These are phyloP conservation scores for Cafeteria roenbergensis DNA, from an alignment of 108 stramenopile genomes.

Conservation along the genomic window DNA sequence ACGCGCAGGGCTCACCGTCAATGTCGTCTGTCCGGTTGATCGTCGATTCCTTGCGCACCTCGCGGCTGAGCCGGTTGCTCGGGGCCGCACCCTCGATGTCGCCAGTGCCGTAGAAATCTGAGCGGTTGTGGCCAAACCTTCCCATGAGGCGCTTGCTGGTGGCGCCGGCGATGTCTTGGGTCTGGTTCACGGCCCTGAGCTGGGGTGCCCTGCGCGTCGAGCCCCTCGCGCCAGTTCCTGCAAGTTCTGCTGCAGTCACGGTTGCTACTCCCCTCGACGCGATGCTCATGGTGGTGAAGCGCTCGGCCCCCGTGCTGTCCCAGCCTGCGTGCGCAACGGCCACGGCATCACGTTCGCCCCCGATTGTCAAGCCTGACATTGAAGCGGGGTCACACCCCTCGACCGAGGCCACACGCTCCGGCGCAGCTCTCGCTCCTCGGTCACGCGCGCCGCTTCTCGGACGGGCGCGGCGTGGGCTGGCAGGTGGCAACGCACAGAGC, in stretches of 20 bases:
- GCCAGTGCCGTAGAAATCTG: constrained; percentile 15
- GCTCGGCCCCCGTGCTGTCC: not conserved
- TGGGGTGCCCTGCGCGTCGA: not conserved
- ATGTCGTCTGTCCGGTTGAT: constrained; percentile 37
- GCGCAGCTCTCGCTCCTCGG: no score
- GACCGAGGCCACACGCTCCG: no score
- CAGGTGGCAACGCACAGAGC: no score
- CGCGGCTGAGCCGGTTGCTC: constrained; percentile 11
- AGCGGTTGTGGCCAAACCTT: constrained; percentile 17
- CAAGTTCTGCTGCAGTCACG: no score
- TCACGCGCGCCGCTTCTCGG: no score
- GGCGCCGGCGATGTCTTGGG: constrained; percentile 7
- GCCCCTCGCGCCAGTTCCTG: not conserved
- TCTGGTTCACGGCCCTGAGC: no score
- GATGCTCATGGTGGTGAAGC: not conserved
- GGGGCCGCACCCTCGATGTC: constrained; percentile 33
- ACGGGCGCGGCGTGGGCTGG: no score
- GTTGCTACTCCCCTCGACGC: not conserved
- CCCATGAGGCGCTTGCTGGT: constrained; percentile 7
- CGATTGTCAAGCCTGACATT: no score
- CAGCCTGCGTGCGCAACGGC: no score
- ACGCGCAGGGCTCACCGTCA: no score
- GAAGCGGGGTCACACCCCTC: no score
- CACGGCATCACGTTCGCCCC: no score
- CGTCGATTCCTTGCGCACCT: constrained; percentile 24